A percentile compares a stretch with the other conserved stretches of the same genome.
phyloP scores from a whole-genome alignment of 192 early-diverging fungal genomes.

The Mortierella claussenii region DNA sequence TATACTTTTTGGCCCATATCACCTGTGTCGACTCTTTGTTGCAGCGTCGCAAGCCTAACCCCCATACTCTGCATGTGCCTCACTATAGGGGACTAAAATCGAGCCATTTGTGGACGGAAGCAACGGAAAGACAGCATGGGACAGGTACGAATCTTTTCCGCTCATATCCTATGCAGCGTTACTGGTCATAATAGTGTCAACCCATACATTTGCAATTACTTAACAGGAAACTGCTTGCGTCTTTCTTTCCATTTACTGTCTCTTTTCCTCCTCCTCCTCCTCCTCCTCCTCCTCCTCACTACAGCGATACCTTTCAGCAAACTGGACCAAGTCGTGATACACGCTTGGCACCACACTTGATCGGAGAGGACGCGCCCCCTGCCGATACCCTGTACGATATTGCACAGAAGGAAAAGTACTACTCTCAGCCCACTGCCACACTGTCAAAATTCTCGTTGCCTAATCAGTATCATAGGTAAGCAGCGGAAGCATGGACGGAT shows the following conservation, averaged over 20 bases:
- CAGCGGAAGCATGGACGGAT: too few species aligned
- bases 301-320: conserved; percentile 4
- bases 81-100: conserved; percentile 15
- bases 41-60: neutral
- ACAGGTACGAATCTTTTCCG: conserved; percentile 5
- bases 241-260: too few species aligned
- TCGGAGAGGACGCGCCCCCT: conserved; percentile 43
- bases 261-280: too few species aligned
- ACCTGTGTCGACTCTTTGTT: too few species aligned
- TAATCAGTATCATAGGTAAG: conserved; percentile 13
- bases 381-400: conserved; percentile 36
- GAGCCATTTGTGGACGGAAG: conserved; percentile 17
- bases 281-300: neutral
- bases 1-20: too few species aligned
- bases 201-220: too few species aligned
- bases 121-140: conserved; percentile 14
- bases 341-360: conserved; percentile 20
- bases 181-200: too few species aligned
- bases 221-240: too few species aligned
- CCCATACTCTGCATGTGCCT: neutral
- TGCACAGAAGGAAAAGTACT: conserved; percentile 39
- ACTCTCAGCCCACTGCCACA: conserved; percentile 10
- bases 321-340: conserved; percentile 10
- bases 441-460: neutral
- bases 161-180: neutral